phyloP scores from a whole-genome alignment of 2,329 filamentous ascomycete genomes.

The Aspergillus fumigatus region DNA sequence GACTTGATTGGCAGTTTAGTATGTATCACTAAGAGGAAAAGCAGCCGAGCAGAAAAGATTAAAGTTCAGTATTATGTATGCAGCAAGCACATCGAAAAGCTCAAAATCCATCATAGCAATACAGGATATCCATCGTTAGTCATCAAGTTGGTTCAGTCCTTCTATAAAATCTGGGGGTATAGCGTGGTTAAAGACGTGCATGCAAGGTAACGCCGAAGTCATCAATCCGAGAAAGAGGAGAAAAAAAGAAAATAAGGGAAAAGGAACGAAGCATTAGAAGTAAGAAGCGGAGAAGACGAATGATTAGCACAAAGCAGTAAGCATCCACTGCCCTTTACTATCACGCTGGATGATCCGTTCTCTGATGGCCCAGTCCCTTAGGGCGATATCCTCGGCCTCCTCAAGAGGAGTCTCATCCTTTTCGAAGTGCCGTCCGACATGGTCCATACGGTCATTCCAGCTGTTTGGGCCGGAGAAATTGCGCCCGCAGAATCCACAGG shows the following conservation, averaged over 20 bases:
- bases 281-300: neutral
- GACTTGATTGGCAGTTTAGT: too few species aligned
- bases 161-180: neutral
- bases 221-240: neutral
- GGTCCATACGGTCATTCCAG: constrained; percentile 85
- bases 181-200: neutral
- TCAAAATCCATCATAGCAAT: neutral
- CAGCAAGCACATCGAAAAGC: neutral
- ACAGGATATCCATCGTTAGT: neutral
- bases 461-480: constrained; percentile 59
- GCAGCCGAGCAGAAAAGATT: neutral
- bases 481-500: constrained; percentile 55
- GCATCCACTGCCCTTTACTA: constrained; percentile 16
- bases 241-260: constrained; percentile 23
- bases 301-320: constrained; percentile 15
- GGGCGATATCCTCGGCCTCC: constrained; percentile 38
- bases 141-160: neutral
- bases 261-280: neutral
- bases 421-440: constrained; percentile 77
- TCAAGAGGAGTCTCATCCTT: constrained; percentile 39
- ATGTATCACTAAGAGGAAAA: neutral
- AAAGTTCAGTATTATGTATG: neutral
- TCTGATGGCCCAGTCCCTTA: constrained; percentile 37
- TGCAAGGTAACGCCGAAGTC: neutral
- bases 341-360: constrained; percentile 28